Evolutionary conservation across 495 filamentous ascomycete species (phyloP).

Genomic region (Schizothecium vesticola): DNA sequence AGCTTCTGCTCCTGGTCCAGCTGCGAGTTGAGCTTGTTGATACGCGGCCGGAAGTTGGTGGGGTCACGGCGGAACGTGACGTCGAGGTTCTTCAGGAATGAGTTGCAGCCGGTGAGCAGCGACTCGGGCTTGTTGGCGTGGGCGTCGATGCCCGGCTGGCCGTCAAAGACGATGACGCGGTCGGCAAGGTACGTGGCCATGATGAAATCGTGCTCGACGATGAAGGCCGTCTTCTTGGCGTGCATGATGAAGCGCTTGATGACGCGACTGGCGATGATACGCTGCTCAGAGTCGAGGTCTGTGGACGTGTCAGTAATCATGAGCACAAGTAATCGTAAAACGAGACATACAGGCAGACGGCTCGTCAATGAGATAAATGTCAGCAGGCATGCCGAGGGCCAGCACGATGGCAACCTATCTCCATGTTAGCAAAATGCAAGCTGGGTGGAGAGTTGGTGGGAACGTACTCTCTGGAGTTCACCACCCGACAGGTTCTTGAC

Average conservation of each 20-base stretch:
- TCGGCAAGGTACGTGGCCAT: conserved; percentile 97
- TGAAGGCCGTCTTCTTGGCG: conserved; percentile 97
- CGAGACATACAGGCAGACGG: conserved; percentile 30
- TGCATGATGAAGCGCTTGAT: conserved; percentile 99
- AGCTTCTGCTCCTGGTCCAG: conserved; percentile 97
- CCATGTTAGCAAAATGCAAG: conserved; percentile 5
- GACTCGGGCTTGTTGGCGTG: conserved; percentile 86
- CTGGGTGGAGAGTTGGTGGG: background rate
- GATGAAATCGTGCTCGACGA: conserved; percentile 99
- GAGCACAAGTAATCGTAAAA: background rate
- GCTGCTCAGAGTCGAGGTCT: conserved; percentile 90
- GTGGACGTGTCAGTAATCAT: background rate
- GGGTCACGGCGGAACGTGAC: conserved; percentile 98
- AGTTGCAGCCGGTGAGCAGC: conserved; percentile 92
- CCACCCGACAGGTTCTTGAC: conserved; percentile 98
- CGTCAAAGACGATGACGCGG: conserved; percentile 97
- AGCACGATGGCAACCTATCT: conserved; percentile 81
- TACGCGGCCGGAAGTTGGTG: conserved; percentile 90
- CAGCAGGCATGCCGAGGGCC: conserved; percentile 89
- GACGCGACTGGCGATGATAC: conserved; percentile 92
- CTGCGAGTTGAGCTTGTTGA: conserved; percentile 95
- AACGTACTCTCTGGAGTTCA: conserved; percentile 77
- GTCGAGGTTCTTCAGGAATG: conserved; percentile 89
- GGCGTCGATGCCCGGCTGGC: conserved; percentile 80
- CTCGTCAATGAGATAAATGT: conserved; percentile 98